Percentiles rank a stretch among this genome's conserved stretches.
phyloP scores from a whole-genome alignment of 306 rosid genomes.

The Vigna trinervia region DNA sequence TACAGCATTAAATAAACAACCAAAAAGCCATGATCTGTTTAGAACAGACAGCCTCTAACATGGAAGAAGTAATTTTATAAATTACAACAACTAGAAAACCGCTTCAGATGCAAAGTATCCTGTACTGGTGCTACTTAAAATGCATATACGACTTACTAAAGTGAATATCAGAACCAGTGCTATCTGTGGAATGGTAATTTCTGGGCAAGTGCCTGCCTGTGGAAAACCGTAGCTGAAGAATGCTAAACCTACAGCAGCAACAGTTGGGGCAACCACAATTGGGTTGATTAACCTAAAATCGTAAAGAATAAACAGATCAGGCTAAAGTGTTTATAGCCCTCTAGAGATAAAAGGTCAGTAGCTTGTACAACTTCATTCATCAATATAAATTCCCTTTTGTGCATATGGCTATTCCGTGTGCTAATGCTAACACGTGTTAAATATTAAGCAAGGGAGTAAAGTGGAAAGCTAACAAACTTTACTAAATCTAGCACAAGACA shows the following conservation, averaged over 20 bases:
- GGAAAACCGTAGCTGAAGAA: slow-evolving; percentile 97
- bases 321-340: background rate
- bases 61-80: background rate
- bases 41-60: slow-evolving; percentile 14
- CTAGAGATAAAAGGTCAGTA: slow-evolving; percentile 23
- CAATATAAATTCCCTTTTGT: slow-evolving; percentile 29
- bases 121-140: slow-evolving; percentile 13
- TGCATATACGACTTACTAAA: slow-evolving; percentile 60
- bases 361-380: slow-evolving; percentile 30
- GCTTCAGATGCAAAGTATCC: slow-evolving; percentile 10
- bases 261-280: slow-evolving; percentile 93
- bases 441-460: background rate
- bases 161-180: slow-evolving; percentile 79
- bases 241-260: slow-evolving; percentile 94
- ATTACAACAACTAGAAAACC: slow-evolving; percentile 9
- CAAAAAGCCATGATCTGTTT: background rate
- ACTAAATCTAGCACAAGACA: slow-evolving; percentile 14
- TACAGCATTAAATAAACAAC: slow-evolving; percentile 39
- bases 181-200: slow-evolving; percentile 87
- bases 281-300: slow-evolving; percentile 82
- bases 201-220: slow-evolving; percentile 89
- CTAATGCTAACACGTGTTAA: background rate
- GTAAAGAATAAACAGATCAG: slow-evolving; percentile 20
- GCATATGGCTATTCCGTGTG: background rate
- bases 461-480: slow-evolving; percentile 18